Percentiles rank a stretch among this genome's conserved stretches.
Evolutionary conservation across 2,329 filamentous ascomycete species (phyloP).

Genomic region (Madurella mycetomatis): DNA sequence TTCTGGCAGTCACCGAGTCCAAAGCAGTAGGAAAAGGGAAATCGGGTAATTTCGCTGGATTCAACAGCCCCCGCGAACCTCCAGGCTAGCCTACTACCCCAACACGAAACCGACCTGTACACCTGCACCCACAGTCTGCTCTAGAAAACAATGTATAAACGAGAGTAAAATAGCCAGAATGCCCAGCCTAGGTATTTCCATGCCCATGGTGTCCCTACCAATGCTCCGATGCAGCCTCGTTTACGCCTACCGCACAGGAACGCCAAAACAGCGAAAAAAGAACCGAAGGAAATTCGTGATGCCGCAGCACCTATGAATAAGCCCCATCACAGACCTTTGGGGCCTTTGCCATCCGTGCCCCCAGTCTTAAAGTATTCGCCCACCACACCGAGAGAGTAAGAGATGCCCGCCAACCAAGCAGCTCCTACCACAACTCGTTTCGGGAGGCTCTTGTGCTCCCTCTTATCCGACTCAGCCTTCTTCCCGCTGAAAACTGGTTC

Average conservation of each 20-base stretch:
- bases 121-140: slow-evolving; percentile 4
- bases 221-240: slow-evolving; percentile 5
- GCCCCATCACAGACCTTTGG: slow-evolving; percentile 30
- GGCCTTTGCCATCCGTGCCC: slow-evolving; percentile 39
- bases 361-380: slow-evolving; percentile 53
- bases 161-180: slow-evolving; percentile 4
- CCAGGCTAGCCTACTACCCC: neutral
- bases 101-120: neutral
- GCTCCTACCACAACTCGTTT: slow-evolving; percentile 52
- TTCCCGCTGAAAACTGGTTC: slow-evolving; percentile 39
- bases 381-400: slow-evolving; percentile 56
- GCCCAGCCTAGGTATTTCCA: neutral
- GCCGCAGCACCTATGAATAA: neutral
- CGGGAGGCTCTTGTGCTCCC: slow-evolving; percentile 37
- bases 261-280: neutral
- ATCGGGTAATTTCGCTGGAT: neutral
- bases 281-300: neutral
- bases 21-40: neutral
- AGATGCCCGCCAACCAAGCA: slow-evolving; percentile 49
- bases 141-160: neutral
- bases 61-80: neutral
- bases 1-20: neutral
- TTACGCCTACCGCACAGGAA: neutral
- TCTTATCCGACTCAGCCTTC: slow-evolving; percentile 8
- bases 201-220: neutral